phyloP scores from a whole-genome alignment of 1,284 basidiomycete species.

The Austropuccinia psidii region DNA sequence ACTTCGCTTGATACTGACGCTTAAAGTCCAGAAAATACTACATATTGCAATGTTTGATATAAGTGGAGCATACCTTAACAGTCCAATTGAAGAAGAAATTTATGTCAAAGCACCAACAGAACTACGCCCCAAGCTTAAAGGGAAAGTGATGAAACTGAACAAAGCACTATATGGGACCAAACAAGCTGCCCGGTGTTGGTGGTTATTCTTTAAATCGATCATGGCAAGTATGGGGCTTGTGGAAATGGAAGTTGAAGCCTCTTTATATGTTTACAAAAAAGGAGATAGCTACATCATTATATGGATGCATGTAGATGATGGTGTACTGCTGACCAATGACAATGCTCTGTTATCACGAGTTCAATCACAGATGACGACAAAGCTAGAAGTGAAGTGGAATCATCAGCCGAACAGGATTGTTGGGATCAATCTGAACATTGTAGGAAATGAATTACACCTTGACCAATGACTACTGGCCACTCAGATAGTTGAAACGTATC shows the following conservation, averaged over 20 bases:
- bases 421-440: background rate
- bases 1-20: background rate
- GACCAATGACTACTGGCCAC: background rate
- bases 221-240: background rate
- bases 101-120: too few species aligned
- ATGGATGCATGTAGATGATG: constrained; percentile 9
- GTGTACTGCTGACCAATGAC: background rate
- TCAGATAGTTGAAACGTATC: background rate
- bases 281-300: background rate
- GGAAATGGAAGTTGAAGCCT: background rate
- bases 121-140: too few species aligned
- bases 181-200: constrained; percentile 13
- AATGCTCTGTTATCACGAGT: background rate
- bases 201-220: background rate
- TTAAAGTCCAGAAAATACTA: background rate
- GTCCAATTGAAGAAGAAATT: background rate
- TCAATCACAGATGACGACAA: background rate
- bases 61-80: background rate
- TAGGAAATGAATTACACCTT: background rate
- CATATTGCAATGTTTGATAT: background rate
- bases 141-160: background rate
- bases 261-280: background rate
- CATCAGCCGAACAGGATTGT: background rate
- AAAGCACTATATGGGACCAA: constrained; percentile 3
- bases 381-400: constrained; percentile 5